Conservation (phyloP, 352 stramenopile species). For the Thraustochytrium sp. region DNA sequence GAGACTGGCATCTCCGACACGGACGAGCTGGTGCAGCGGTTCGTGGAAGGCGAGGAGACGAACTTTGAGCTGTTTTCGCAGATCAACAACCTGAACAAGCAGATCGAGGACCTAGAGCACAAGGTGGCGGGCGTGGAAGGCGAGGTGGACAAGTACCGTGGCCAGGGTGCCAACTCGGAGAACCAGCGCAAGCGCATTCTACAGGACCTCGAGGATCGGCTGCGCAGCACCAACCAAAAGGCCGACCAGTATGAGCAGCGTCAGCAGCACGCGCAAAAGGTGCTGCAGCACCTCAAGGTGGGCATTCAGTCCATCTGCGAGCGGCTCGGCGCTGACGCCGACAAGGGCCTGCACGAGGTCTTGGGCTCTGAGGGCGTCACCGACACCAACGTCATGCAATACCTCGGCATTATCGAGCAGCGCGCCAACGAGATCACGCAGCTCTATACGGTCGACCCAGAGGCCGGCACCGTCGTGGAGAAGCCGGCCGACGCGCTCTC, state of each 20-base stretch:
- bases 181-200: constrained; percentile 58
- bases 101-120: constrained; percentile 63
- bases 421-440: constrained; percentile 83
- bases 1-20: constrained; percentile 74
- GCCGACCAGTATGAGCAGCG: constrained; percentile 57
- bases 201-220: constrained; percentile 53
- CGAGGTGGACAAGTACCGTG: constrained; percentile 61
- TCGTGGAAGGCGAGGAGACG: constrained; percentile 80
- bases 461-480: background rate
- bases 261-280: background rate
- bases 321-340: background rate
- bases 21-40: constrained; percentile 68
- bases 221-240: constrained; percentile 51
- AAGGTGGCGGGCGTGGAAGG: constrained; percentile 52
- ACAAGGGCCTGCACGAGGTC: constrained; percentile 45
- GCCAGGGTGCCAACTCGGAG: constrained; percentile 56
- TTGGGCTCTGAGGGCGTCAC: constrained; percentile 75
- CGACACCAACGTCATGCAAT: constrained; percentile 87
- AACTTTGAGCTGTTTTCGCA: constrained; percentile 90
- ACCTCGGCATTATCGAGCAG: constrained; percentile 87
- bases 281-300: constrained; percentile 28
- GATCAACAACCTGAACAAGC: constrained; percentile 83
- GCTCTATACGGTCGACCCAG: constrained; percentile 46
- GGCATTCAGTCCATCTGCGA: constrained; percentile 28
- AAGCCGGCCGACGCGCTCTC: background rate